Base-by-base conservation (phyloP, 2,329 filamentous ascomycete genomes). In the Sclerotinia subarctica region DNA sequence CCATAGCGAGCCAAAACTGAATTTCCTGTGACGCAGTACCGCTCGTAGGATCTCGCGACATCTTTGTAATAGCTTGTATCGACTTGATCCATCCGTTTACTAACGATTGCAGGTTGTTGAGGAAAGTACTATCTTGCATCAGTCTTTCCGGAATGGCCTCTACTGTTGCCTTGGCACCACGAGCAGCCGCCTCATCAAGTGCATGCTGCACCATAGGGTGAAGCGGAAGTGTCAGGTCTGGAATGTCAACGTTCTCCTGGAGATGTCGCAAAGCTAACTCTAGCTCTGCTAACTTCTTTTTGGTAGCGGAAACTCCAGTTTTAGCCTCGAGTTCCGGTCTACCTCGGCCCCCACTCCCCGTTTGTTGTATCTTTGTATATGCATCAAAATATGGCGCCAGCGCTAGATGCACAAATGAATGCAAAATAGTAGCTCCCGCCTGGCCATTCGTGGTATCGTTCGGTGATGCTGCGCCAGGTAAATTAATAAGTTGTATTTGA, bases 1-100 rank as follows among this genome's bases (percentile, higher is more conserved):
- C 96, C 91, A 99, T 97, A 2, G 93, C 96, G 63, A 99, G 80
- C 95, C 95, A 99, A 77, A 99, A 99, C 79, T 97, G 97, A 79
- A 99, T 97, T 79, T 99, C 95, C 78, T 98, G 95, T 68, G 92
- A 94, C 44, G 95, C 95, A 29, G 93, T 96, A 44, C 88, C 85
- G 82, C 76, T 86, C 5, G 83, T 82, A 0, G 92, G 88, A 74
- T 99, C 95, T 76, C 93, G 89, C 52, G 93, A 92, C 83, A 97
- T 91, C 80, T 96, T 96, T 51, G 95, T 99, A 74, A 97, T 96
- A 59, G 90, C 90, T 78, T 97, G 94, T 72, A 99, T 99, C 15
- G 94, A 96, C 81, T 96, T 96, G 81, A 99, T 99, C 95, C 95
- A 99, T 71, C 90, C 90, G 78, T 98, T 99, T 70, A 98, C 95